Evolutionary conservation across 108 stramenopile genomes (phyloP), one percentile per base, ranked within the genome.

Genomic region (Schizochytrium sp.): DNA sequence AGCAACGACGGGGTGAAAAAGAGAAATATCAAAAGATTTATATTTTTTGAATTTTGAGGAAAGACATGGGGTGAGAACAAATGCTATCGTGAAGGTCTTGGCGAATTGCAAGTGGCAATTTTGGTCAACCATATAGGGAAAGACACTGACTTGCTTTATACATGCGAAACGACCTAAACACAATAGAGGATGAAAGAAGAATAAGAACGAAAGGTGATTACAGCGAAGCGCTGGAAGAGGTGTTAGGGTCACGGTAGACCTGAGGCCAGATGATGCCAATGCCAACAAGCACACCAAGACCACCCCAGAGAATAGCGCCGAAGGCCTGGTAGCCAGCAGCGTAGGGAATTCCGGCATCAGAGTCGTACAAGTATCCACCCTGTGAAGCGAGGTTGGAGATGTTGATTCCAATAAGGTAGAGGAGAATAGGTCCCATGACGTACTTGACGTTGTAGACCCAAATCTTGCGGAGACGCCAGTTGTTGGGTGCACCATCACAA

Each of bases 371-470:
- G 53, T 83, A 83, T 47, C 76, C 76, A 40, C 28, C 28, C 15
- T 49, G 38, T 7, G 40, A 47, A 40, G 10, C 53, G 13, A 55
- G 50, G 10, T 50, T 10, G 76, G 5, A 0, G 47, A 83, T 42
- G 47, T 55, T 83, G 50, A 55, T 49, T 5, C 47, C 61, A 53
- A 95, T 94, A 10, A 95, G 88, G 38, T 94, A 88, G n/a, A 94
- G 56, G 3, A 95, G 46, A 57, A 94, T 61, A 12, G 92, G 95
- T 3, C 94, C 93, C 59, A 94, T 94, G 83, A 94, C 57, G 61
- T 92, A 88, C 89, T 93, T 93, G 73, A 95, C 90, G 17, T 91
- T 57, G 42, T 94, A 61, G 28, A 90, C 91, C 95, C 95, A 95
- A 28, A 91, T 64, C 47, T 72, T 72, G 12, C 93, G 94, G 61